Percentiles rank a stretch among this genome's conserved stretches.
Conservation (phyloP, 192 early-diverging fungal genomes). For the Gorgonomyces haynaldii region DNA sequence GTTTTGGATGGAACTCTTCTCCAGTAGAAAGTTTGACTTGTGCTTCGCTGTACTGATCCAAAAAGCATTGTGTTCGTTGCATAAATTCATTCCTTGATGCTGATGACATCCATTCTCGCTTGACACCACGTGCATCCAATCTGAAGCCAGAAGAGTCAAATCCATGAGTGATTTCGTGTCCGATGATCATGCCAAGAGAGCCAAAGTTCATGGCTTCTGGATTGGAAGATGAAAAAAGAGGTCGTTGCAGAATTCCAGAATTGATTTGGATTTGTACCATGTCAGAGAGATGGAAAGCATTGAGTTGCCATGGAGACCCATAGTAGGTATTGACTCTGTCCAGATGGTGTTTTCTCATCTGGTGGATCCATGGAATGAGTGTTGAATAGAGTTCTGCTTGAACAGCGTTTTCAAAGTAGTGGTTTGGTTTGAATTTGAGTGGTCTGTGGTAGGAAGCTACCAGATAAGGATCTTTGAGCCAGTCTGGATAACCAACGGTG, state of each 20-base stretch:
- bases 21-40: slow-evolving; percentile 1
- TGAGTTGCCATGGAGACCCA: slow-evolving; percentile 28
- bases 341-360: slow-evolving; percentile 4
- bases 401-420: slow-evolving; percentile 55
- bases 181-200: slow-evolving; percentile 53
- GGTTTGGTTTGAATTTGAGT: slow-evolving; percentile 25
- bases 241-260: slow-evolving; percentile 49
- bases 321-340: slow-evolving; percentile 22
- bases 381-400: slow-evolving; percentile 25
- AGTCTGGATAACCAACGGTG: slow-evolving; percentile 53
- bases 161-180: slow-evolving; percentile 67
- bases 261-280: slow-evolving; percentile 34
- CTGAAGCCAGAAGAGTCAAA: slow-evolving; percentile 52
- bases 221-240: slow-evolving; percentile 43
- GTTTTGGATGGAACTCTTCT: background rate
- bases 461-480: slow-evolving; percentile 41
- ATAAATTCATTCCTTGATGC: slow-evolving; percentile 27
- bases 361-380: slow-evolving; percentile 22
- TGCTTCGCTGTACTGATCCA: slow-evolving; percentile 46
- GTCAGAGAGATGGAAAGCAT: slow-evolving; percentile 27
- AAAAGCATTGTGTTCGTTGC: slow-evolving; percentile 44
- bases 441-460: slow-evolving; percentile 42
- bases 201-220: slow-evolving; percentile 59
- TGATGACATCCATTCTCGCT: slow-evolving; percentile 32
- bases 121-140: slow-evolving; percentile 41